Evolutionary conservation across 1,139 yeast species (phyloP).

Genomic region (Kodamaea sp.): DNA sequence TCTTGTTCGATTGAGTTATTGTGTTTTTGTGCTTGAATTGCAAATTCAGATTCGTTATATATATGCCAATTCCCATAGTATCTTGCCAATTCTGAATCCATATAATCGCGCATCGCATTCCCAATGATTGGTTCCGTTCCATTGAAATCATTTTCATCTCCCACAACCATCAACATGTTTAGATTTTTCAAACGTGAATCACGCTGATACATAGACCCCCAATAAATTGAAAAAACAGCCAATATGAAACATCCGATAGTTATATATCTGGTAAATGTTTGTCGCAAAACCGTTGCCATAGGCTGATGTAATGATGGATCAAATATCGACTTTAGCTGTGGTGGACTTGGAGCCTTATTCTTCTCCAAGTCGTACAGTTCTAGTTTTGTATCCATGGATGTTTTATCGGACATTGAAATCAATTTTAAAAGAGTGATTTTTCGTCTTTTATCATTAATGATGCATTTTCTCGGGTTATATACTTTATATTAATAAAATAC

Average conservation of each 20-base stretch:
- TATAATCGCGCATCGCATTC: constrained; percentile 17
- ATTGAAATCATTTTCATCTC: constrained; percentile 27
- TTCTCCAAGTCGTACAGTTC: no score
- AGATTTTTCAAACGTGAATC: constrained; percentile 27
- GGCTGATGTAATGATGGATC: no score
- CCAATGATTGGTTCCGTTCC: constrained; percentile 35
- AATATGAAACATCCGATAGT: constrained; percentile 30
- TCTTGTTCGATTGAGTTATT: constrained; percentile 23
- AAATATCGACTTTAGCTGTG: no score
- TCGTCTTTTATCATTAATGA: no score
- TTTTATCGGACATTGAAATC: no score
- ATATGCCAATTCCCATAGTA: constrained; percentile 22
- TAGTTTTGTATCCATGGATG: no score
- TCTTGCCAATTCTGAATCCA: constrained; percentile 19
- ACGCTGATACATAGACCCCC: constrained; percentile 42
- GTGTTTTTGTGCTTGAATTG: constrained; percentile 16
- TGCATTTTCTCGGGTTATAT: no score
- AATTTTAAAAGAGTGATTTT: no score
- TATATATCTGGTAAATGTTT: no score
- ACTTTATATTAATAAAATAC: no score
- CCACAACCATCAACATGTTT: constrained; percentile 40
- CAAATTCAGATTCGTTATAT: constrained; percentile 14
- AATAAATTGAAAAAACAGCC: constrained; percentile 36
- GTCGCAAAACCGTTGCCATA: no score
- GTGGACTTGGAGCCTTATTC: no score